These are phyloP conservation scores for Ophiostoma novo-ulmi DNA, from an alignment of 2,329 filamentous ascomycete genomes.

Conservation along the genomic window DNA sequence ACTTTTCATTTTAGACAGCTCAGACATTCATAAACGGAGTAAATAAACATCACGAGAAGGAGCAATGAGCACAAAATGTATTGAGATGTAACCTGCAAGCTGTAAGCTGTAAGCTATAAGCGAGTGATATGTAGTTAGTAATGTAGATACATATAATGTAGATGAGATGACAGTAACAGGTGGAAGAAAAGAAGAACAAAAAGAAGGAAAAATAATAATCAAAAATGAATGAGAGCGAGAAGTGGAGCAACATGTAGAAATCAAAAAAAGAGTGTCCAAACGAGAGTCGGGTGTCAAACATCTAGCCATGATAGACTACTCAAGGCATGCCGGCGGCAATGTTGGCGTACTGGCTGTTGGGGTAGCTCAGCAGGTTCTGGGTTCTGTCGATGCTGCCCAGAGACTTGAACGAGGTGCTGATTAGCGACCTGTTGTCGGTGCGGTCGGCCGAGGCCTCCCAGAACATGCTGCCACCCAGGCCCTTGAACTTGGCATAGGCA, in stretches of 20 bases:
- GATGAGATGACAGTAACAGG: background rate
- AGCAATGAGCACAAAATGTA: background rate
- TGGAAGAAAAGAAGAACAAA: background rate
- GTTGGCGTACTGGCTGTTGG: conserved; percentile 52
- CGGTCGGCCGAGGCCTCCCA: conserved; percentile 74
- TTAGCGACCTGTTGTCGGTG: conserved; percentile 54
- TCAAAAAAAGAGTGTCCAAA: background rate
- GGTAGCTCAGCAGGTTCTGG: conserved; percentile 49
- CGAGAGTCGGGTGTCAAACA: background rate
- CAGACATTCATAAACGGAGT: too few relatives aligned
- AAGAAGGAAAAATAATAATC: background rate
- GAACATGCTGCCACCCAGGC: conserved; percentile 75
- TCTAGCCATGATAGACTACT: background rate
- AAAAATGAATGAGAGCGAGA: background rate
- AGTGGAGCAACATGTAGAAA: background rate
- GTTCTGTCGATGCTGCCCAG: conserved; percentile 44
- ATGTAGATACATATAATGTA: background rate
- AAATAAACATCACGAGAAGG: background rate
- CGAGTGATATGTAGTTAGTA: conserved; percentile 7
- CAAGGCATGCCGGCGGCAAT: conserved; percentile 37
- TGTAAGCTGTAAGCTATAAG: conserved; percentile 1
- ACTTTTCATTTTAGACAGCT: too few relatives aligned
- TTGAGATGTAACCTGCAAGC: background rate
- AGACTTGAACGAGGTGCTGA: conserved; percentile 42
- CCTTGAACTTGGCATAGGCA: conserved; percentile 55